Base-by-base conservation (phyloP, 1,284 basidiomycete species). In the Golubevia sp. region DNA sequence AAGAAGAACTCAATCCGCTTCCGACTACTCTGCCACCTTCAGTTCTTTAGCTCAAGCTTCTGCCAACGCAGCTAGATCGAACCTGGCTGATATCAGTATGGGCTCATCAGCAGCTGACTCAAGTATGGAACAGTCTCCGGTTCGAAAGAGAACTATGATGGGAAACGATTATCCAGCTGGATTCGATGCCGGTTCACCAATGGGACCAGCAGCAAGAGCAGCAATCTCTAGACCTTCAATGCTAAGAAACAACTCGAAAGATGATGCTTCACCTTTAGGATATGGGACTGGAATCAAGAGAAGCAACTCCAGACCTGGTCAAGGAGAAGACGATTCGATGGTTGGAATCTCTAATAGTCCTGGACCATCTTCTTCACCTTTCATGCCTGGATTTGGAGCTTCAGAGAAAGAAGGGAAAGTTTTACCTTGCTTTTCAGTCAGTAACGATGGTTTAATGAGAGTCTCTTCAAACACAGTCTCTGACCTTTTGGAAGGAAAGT, bases 381-480 rank as follows among this genome's bases (percentile, higher is more conserved):
- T 61, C 20, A 49, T 81, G 53, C 77, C 78, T 25, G 77, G 74
- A 13, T 81, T 81, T 44, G 78, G 78, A 25, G 64, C 76, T 2
- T 79, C 74, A 1, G 78, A 81, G 56, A 70, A 70, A 56, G 74
- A 78, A 48, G 68, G 73, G 48, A 82, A 82, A 52, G 55, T 79
- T 5, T 63, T 83, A 2, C 80, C 80, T 1, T 82, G 77, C 62
- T 77, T 77, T 66, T 71, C 67, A 13, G 77, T 79, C 56, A 82
- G 77, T 55, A 69, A 75, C 25, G 80, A 83, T 53, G 79, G 80
- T 2, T 64, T 83, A 13, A 78, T 82, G 79, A 65, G 80, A 8
- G 74, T 83, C 58, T 70, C 71, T 21, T 62, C 79, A n/a, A 64
- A 71, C 13, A 83, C 80, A 34, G 58, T 83, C 52, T 66, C 71